Conservation (phyloP, 2,329 filamentous ascomycete species). For the Incumbomyces delicatus region DNA sequence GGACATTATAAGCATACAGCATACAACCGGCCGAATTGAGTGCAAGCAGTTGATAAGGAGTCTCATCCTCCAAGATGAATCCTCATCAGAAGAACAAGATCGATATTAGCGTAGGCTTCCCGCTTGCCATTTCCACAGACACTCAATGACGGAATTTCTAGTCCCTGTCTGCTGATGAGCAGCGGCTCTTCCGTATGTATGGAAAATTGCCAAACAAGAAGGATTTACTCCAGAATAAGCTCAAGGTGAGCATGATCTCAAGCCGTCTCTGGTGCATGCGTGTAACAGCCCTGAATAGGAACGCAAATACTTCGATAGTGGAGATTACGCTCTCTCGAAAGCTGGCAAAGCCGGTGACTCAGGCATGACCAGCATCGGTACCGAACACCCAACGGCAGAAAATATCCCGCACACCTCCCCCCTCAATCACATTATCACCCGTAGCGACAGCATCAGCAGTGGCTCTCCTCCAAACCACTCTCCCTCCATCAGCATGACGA, state of each 20-base stretch:
- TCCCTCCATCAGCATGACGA: slow-evolving; percentile 8
- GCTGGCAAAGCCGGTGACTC: slow-evolving; percentile 92
- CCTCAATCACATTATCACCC: slow-evolving; percentile 37
- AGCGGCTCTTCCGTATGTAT: slow-evolving; percentile 91
- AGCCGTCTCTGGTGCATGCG: background rate
- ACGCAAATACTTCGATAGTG: slow-evolving; percentile 96
- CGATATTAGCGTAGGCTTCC: slow-evolving; percentile 59
- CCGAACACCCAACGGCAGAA: slow-evolving; percentile 87
- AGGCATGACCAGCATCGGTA: slow-evolving; percentile 86
- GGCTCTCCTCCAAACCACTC: slow-evolving; percentile 20
- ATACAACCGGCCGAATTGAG: too few relatives aligned
- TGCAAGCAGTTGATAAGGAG: background rate
- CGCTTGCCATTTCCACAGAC: background rate
- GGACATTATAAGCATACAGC: too few relatives aligned
- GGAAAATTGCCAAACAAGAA: slow-evolving; percentile 95
- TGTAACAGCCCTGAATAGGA: slow-evolving; percentile 43
- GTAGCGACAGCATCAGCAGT: slow-evolving; percentile 28
- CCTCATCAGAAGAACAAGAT: slow-evolving; percentile 98
- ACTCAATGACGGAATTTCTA: slow-evolving; percentile 29
- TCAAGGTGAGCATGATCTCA: slow-evolving; percentile 51
- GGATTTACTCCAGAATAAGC: slow-evolving; percentile 92
- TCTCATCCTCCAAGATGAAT: slow-evolving; percentile 55
- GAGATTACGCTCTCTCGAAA: slow-evolving; percentile 93
- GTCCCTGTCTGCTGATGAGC: slow-evolving; percentile 89
- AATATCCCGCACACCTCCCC: slow-evolving; percentile 84